Percentiles rank a stretch among this genome's conserved stretches.
Evolutionary conservation across 371 early-diverging fungal genomes (phyloP).

Genomic region (Saksenaea oblongispora): DNA sequence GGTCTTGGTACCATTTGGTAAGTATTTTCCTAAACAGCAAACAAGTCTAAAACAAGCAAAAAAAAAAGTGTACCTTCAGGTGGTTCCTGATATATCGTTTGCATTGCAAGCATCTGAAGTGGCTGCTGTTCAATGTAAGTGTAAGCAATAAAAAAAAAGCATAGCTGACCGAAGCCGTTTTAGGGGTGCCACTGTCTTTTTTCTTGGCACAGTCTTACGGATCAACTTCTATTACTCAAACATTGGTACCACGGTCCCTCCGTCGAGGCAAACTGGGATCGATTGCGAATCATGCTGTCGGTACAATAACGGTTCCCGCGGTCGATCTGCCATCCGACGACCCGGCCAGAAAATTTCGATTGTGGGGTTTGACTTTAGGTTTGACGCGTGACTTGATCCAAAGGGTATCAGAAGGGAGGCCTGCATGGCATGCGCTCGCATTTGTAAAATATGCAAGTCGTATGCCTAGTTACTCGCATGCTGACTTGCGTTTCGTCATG

Average conservation of each 20-base stretch:
- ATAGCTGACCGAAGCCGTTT: neutral
- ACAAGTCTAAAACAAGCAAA: neutral
- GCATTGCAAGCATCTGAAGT: slow-evolving; percentile 54
- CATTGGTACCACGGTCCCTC: slow-evolving; percentile 35
- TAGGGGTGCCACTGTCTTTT: slow-evolving; percentile 53
- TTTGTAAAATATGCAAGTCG: neutral
- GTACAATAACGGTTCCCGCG: slow-evolving; percentile 36
- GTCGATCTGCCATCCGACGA: slow-evolving; percentile 44
- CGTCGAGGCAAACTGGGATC: slow-evolving; percentile 19
- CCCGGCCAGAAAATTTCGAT: slow-evolving; percentile 32
- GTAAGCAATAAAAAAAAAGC: neutral
- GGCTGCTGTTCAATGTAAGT: slow-evolving; percentile 64
- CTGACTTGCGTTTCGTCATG: neutral
- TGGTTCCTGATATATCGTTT: slow-evolving; percentile 50
- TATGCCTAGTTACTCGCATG: neutral
- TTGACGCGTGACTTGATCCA: slow-evolving; percentile 65
- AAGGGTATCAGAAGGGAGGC: slow-evolving; percentile 30
- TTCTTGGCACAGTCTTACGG: slow-evolving; percentile 43
- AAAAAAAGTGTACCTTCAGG: slow-evolving; percentile 60
- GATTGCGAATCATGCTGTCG: slow-evolving; percentile 16
- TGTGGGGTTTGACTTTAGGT: slow-evolving; percentile 72
- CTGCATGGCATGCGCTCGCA: slow-evolving; percentile 20
- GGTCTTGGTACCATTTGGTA: slow-evolving; percentile 67
- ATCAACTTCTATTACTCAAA: slow-evolving; percentile 32
- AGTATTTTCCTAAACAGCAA: neutral